Percentiles rank a stretch among this genome's conserved stretches.
Conservation (phyloP, 257 asterid genomes). For the Capsicum pubescens region DNA sequence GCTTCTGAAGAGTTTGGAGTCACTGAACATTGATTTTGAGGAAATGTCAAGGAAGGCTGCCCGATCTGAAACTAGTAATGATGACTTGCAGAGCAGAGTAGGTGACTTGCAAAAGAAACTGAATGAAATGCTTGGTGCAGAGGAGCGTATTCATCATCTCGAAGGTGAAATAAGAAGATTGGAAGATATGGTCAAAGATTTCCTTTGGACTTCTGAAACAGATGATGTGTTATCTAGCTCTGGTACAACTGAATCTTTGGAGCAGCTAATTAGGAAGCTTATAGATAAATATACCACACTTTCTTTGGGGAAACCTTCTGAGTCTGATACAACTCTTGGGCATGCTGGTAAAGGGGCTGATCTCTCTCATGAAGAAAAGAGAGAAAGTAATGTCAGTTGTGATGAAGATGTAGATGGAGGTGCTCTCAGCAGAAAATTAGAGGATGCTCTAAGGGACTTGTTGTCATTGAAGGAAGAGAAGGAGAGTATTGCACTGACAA, state of each 20-base stretch:
- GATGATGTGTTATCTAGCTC: slow-evolving; percentile 54
- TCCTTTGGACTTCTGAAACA: slow-evolving; percentile 58
- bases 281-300: slow-evolving; percentile 60
- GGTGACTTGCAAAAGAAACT: slow-evolving; percentile 52
- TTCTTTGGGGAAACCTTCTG: slow-evolving; percentile 43
- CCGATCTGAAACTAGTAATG: slow-evolving; percentile 45
- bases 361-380: slow-evolving; percentile 38
- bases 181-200: slow-evolving; percentile 62
- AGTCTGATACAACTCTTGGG: slow-evolving; percentile 48
- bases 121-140: slow-evolving; percentile 58
- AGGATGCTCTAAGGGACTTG: slow-evolving; percentile 54
- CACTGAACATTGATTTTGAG: slow-evolving; percentile 52
- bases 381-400: slow-evolving; percentile 43
- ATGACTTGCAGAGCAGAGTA: slow-evolving; percentile 59
- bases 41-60: slow-evolving; percentile 51
- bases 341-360: slow-evolving; percentile 44
- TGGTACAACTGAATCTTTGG: slow-evolving; percentile 58
- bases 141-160: slow-evolving; percentile 54
- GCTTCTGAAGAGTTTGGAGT: slow-evolving; percentile 62
- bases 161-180: slow-evolving; percentile 62
- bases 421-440: slow-evolving; percentile 47
- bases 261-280: slow-evolving; percentile 64
- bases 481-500: slow-evolving; percentile 46
- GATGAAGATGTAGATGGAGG: slow-evolving; percentile 50
- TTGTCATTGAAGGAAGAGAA: slow-evolving; percentile 72